Evolutionary conservation across 2,329 filamentous ascomycete species (phyloP).

Genomic region (Clarireedia homoeocarpa): DNA sequence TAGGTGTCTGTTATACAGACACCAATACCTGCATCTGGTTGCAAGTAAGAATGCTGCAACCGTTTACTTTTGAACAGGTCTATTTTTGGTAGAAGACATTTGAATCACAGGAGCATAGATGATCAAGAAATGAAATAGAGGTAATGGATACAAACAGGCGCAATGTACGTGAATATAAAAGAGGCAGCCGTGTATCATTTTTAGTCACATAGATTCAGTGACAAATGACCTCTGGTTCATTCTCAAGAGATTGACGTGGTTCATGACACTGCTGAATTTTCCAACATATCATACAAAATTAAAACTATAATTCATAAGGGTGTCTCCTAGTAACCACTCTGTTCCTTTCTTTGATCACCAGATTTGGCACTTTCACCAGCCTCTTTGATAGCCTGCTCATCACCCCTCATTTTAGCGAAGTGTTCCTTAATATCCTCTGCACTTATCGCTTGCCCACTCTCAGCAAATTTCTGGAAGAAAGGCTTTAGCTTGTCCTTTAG

Average conservation of each 20-base stretch:
- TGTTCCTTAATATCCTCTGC: slow-evolving; percentile 96
- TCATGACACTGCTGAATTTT: no score
- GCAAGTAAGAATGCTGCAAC: not conserved
- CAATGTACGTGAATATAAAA: no score
- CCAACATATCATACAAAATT: not conserved
- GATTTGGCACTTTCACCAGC: slow-evolving; percentile 26
- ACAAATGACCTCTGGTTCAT: no score
- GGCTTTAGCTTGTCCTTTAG: slow-evolving; percentile 93
- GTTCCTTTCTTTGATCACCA: slow-evolving; percentile 34
- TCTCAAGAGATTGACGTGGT: no score
- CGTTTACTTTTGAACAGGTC: no score
- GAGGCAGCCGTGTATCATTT: no score
- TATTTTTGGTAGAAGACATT: no score
- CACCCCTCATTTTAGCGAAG: slow-evolving; percentile 88
- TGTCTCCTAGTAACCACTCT: slow-evolving; percentile 33
- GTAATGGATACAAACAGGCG: no score
- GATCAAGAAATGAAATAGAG: no score
- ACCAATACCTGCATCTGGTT: not conserved
- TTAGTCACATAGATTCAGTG: no score
- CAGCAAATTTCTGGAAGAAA: slow-evolving; percentile 89
- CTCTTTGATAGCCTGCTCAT: slow-evolving; percentile 48
- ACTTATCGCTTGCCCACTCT: slow-evolving; percentile 78
- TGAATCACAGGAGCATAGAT: no score
- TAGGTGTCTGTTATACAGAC: not conserved
- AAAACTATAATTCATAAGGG: not conserved